These are phyloP conservation scores for Verbena officinalis DNA, from an alignment of 257 asterid genomes.

Conservation along the genomic window DNA sequence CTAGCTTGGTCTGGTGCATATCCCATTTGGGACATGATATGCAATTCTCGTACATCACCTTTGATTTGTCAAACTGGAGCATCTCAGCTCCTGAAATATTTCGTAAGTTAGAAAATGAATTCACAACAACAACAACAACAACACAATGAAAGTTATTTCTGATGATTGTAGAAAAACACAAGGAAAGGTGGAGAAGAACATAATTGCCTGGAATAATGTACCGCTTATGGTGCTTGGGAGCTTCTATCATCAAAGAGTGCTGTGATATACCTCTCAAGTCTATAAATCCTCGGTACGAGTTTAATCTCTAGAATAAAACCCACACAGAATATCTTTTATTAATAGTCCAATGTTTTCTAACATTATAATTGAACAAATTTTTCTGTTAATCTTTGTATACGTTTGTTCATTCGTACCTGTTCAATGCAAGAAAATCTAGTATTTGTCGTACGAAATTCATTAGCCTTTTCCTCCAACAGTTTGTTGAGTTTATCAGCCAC, in stretches of 20 bases:
- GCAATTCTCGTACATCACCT: slow-evolving; percentile 20
- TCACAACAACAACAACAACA: too few relatives aligned
- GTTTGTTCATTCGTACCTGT: slow-evolving; percentile 49
- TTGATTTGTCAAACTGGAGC: slow-evolving; percentile 20
- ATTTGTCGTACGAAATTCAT: slow-evolving; percentile 57
- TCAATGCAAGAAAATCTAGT: slow-evolving; percentile 54
- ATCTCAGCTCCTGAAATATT: slow-evolving; percentile 32
- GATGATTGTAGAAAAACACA: neutral
- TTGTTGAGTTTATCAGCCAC: slow-evolving; percentile 69
- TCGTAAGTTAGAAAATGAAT: neutral
- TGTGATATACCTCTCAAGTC: slow-evolving; percentile 46
- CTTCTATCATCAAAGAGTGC: slow-evolving; percentile 42
- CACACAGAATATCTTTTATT: neutral
- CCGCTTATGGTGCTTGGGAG: slow-evolving; percentile 59
- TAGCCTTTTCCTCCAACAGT: slow-evolving; percentile 68
- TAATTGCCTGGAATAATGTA: slow-evolving; percentile 55
- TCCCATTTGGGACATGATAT: slow-evolving; percentile 33
- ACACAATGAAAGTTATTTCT: neutral
- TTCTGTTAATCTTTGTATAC: neutral
- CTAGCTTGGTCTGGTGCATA: slow-evolving; percentile 37
- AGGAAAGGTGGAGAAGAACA: slow-evolving; percentile 14
- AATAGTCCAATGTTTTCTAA: neutral
- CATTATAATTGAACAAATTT: neutral
- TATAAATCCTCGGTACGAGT: slow-evolving; percentile 39
- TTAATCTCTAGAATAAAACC: slow-evolving; percentile 44